Conservation (phyloP, 106 monocot species). For the Vanilla planifolia region DNA sequence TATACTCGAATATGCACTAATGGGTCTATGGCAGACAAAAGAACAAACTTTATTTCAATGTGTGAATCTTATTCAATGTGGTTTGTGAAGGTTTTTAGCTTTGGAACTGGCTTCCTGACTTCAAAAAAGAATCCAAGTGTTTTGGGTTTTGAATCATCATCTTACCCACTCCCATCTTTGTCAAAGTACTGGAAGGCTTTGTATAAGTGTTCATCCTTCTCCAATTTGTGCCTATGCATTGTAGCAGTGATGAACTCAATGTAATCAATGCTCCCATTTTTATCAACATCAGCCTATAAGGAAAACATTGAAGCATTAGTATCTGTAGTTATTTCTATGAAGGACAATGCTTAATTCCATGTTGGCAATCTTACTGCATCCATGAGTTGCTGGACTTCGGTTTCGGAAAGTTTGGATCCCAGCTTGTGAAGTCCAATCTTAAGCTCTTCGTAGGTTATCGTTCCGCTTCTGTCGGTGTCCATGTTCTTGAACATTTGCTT, state of each 20-base stretch:
- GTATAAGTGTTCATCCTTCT: constrained; percentile 59
- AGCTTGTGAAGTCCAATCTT: constrained; percentile 48
- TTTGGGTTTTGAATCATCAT: no score
- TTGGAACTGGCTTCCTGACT: no score
- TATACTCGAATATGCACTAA: no score
- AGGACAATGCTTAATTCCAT: no score
- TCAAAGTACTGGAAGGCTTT: constrained; percentile 75
- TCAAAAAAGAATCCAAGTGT: no score
- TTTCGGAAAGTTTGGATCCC: constrained; percentile 62
- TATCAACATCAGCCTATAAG: constrained; percentile 74
- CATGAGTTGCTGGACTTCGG: constrained; percentile 71
- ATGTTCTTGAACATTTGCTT: constrained; percentile 82
- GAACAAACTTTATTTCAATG: no score
- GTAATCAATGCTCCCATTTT: constrained; percentile 71
- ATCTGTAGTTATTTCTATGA: no score
- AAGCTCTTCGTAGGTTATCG: constrained; percentile 83
- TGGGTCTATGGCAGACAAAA: no score
- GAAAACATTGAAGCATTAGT: no score
- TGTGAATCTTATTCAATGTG: no score
- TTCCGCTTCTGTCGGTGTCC: constrained; percentile 62
- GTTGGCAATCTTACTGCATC: constrained; percentile 66
- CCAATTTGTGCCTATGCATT: constrained; percentile 74
- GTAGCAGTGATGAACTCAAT: constrained; percentile 78
- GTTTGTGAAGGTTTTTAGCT: no score
- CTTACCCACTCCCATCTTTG: constrained; percentile 73